These are phyloP conservation scores for Acmispon strigosus DNA, from an alignment of 306 rosid species.

Conservation along the genomic window DNA sequence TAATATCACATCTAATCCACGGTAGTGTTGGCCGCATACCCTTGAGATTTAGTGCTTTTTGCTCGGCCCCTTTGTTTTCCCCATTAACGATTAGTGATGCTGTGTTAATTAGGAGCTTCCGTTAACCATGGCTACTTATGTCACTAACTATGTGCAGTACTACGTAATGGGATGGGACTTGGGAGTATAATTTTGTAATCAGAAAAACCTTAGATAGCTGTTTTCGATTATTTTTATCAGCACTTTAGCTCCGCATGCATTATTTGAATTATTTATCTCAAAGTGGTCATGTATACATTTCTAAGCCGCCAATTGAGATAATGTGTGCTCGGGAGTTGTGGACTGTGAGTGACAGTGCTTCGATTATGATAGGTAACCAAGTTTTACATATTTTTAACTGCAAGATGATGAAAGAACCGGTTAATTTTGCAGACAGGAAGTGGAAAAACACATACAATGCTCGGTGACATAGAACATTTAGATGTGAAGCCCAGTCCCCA, in stretches of 20 bases:
- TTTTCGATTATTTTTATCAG: neutral
- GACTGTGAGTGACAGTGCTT: neutral
- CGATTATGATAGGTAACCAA: neutral
- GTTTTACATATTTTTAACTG: neutral
- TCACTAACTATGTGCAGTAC: neutral
- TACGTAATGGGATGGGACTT: neutral
- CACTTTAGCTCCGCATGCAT: neutral
- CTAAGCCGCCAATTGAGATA: neutral
- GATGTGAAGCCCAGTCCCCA: conserved; percentile 80
- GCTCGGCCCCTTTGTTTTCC: neutral
- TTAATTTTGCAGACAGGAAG: conserved; percentile 86
- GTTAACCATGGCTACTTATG: neutral
- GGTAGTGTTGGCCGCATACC: neutral
- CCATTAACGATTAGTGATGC: neutral
- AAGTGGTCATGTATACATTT: neutral
- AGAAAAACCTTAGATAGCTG: neutral
- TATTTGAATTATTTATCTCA: neutral
- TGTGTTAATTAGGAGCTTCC: neutral
- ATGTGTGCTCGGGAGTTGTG: neutral
- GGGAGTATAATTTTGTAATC: neutral
- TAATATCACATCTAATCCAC: neutral
- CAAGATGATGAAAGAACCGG: conserved; percentile 14
- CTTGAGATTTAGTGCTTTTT: neutral
- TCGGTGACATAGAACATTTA: conserved; percentile 85
- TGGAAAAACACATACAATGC: conserved; percentile 98